phyloP scores from a whole-genome alignment of 495 filamentous ascomycete genomes.

The Xylaria telfairii region DNA sequence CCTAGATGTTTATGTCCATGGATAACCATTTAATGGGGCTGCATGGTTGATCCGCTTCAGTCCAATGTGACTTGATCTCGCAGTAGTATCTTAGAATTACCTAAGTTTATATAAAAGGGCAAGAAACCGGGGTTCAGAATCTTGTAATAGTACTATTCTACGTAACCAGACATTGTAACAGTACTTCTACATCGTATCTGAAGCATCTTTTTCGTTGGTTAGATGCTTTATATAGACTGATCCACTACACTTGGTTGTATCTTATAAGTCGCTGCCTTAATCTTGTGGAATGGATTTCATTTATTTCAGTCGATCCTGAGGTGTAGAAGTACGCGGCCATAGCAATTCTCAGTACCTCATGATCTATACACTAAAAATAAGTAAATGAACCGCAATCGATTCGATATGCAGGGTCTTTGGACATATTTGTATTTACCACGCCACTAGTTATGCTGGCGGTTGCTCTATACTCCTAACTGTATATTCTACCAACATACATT shows the following conservation, averaged over 20 bases:
- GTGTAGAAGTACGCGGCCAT: not conserved
- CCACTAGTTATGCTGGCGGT: slow-evolving; percentile 1
- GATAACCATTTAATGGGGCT: not conserved
- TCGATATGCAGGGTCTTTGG: not conserved
- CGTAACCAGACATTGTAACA: not conserved
- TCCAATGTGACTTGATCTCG: not conserved
- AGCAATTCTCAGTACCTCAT: not conserved
- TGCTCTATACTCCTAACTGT: not conserved
- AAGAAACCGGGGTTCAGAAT: not conserved
- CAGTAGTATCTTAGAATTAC: not conserved
- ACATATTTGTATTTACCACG: slow-evolving; percentile 5
- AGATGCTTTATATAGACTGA: not conserved
- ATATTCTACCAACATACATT: not conserved
- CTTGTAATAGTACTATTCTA: not conserved
- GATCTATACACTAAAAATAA: slow-evolving; percentile 16
- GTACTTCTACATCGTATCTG: not conserved
- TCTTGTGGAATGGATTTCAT: no score
- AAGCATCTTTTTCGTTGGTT: not conserved
- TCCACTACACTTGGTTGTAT: not conserved
- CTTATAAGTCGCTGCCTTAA: not conserved
- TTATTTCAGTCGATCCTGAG: not conserved
- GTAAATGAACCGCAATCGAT: not conserved
- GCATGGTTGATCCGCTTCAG: not conserved
- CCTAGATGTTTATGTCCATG: not conserved
- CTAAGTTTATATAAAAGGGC: not conserved